phyloP scores from a whole-genome alignment of 148 eudicot genomes.

The Spergularia bocconei region DNA sequence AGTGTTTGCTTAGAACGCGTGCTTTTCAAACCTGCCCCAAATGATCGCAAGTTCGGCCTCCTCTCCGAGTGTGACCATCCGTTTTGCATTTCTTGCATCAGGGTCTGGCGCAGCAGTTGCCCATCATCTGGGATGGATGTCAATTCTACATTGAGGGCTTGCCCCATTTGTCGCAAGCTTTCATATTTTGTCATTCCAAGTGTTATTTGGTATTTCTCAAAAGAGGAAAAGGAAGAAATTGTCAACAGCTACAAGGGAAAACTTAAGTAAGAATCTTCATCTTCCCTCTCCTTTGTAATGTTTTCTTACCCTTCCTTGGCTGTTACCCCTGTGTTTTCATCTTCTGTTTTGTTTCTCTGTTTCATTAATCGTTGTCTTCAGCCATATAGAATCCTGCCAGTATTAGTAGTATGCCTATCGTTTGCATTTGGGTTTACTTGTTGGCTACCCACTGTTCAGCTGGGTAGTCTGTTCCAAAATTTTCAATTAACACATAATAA shows the following conservation, averaged over 20 bases:
- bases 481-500: no score
- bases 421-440: no score
- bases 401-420: no score
- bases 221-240: conserved; percentile 78
- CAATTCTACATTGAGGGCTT: conserved; percentile 85
- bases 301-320: neutral
- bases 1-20: conserved; percentile 94
- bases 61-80: conserved; percentile 96
- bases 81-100: conserved; percentile 81
- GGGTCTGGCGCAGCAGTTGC: conserved; percentile 89
- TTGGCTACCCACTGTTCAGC: no score
- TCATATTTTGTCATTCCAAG: conserved; percentile 98
- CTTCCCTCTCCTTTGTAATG: conserved; percentile 8
- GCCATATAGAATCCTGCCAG: no score
- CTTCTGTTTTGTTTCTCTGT: neutral
- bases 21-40: conserved; percentile 57
- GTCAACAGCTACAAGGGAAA: conserved; percentile 79
- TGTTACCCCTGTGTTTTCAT: neutral
- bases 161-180: conserved; percentile 93
- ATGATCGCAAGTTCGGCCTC: conserved; percentile 87
- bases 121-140: conserved; percentile 91
- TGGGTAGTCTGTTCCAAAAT: no score
- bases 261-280: conserved; percentile 54
- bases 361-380: no score
- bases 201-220: conserved; percentile 82